Conservation (phyloP, 225 moss, liverwort and hornwort genomes). For the Ulota crispa region DNA sequence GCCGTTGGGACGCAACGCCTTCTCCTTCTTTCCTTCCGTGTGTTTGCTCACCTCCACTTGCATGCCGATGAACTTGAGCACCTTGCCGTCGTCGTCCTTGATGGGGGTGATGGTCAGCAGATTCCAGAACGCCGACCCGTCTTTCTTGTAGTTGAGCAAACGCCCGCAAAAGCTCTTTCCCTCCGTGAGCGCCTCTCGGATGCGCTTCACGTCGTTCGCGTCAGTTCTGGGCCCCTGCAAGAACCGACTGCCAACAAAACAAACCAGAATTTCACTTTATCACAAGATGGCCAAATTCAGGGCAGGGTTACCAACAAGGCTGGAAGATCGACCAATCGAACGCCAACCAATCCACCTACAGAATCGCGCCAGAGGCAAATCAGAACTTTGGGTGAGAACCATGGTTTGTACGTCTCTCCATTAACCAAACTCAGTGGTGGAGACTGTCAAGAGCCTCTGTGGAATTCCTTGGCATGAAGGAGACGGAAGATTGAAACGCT, state of each 20-base stretch:
- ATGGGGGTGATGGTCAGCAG: constrained; percentile 80
- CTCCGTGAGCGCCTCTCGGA: constrained; percentile 54
- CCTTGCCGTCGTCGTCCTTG: constrained; percentile 74
- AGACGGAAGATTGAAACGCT: neutral
- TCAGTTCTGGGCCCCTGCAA: constrained; percentile 68
- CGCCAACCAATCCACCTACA: neutral
- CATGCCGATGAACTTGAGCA: constrained; percentile 71
- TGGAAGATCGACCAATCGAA: neutral
- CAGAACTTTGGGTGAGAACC: neutral
- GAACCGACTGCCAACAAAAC: constrained; percentile 21
- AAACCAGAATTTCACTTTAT: neutral
- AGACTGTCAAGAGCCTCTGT: neutral
- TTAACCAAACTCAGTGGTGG: neutral
- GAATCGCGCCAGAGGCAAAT: neutral
- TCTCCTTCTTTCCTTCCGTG: constrained; percentile 78
- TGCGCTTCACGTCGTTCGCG: constrained; percentile 37
- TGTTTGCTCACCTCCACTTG: constrained; percentile 98
- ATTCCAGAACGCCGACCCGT: constrained; percentile 88
- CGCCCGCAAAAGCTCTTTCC: constrained; percentile 68
- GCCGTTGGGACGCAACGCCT: constrained; percentile 73
- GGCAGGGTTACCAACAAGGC: neutral
- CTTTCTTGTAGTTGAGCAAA: constrained; percentile 79
- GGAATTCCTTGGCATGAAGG: neutral
- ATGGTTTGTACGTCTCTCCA: no score
- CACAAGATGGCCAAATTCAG: neutral